A percentile compares a stretch with the other conserved stretches of the same genome.
phyloP scores from a whole-genome alignment of 1,139 yeast species.

The Debaryomyces sp. region DNA sequence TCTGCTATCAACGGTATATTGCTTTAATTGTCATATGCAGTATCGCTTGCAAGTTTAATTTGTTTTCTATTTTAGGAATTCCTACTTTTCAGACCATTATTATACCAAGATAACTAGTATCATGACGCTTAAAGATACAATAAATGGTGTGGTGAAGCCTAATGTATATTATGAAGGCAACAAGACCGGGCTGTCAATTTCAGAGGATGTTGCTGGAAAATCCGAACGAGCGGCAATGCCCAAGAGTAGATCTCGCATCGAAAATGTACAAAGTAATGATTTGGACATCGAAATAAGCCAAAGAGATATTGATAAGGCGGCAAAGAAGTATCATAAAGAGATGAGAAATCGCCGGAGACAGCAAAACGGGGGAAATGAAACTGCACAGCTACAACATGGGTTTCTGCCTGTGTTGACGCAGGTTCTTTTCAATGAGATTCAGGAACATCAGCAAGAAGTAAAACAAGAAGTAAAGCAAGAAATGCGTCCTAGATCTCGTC shows the following conservation, averaged over 20 bases:
- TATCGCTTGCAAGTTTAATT: neutral
- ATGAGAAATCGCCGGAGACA: neutral
- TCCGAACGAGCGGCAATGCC: neutral
- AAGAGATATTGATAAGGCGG: slow-evolving; percentile 7
- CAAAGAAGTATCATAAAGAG: slow-evolving; percentile 1
- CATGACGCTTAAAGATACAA: slow-evolving; percentile 1
- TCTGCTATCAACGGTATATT: neutral
- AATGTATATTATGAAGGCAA: neutral
- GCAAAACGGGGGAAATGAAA: neutral
- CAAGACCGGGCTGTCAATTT: neutral
- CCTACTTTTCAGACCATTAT: neutral
- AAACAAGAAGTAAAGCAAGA: neutral
- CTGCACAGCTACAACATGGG: neutral
- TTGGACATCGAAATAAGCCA: slow-evolving; percentile 1
- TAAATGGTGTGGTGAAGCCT: neutral
- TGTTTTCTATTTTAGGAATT: slow-evolving; percentile 4
- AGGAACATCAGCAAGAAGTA: neutral
- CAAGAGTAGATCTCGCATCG: neutral
- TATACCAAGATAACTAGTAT: neutral
- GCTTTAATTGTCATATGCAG: neutral
- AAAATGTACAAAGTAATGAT: neutral
- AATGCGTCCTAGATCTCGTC: neutral
- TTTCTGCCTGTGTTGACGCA: neutral
- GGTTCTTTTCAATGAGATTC: neutral
- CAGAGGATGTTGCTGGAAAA: neutral